Evolutionary conservation across 768 basidiomycete species (phyloP).

Genomic region (Mycena galericulata): DNA sequence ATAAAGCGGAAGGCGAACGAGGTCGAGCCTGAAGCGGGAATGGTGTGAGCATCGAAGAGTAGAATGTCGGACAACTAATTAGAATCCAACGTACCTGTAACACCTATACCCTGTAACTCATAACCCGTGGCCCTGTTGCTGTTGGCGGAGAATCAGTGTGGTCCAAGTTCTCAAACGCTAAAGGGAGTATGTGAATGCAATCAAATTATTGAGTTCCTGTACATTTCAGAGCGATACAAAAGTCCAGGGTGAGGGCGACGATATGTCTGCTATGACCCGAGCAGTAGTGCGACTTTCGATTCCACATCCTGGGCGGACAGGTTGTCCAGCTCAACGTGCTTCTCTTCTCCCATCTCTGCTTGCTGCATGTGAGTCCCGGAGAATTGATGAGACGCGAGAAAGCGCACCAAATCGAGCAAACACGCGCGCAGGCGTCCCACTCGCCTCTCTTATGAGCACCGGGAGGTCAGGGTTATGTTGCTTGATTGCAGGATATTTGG

Average conservation of each 20-base stretch:
- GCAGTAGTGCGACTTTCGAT: constrained; percentile 73
- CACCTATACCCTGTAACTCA: neutral
- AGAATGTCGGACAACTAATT: neutral
- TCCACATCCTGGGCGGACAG: constrained; percentile 80
- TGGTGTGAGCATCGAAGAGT: constrained; percentile 19
- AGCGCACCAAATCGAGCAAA: constrained; percentile 89
- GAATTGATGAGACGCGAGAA: constrained; percentile 29
- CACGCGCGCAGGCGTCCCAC: constrained; percentile 81
- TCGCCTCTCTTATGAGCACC: constrained; percentile 83
- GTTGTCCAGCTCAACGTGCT: constrained; percentile 83
- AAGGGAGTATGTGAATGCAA: constrained; percentile 19
- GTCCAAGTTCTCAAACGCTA: neutral
- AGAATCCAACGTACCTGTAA: constrained; percentile 1
- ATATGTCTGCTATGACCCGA: constrained; percentile 53
- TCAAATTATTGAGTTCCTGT: constrained; percentile 32
- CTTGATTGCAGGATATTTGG: constrained; percentile 81
- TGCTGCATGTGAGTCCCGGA: constrained; percentile 12
- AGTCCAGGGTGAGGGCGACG: constrained; percentile 21
- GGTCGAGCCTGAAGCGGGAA: constrained; percentile 32
- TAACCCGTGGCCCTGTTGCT: neutral
- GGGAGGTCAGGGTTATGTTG: constrained; percentile 90
- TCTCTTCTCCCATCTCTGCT: constrained; percentile 84
- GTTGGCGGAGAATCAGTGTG: neutral
- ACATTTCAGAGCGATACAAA: constrained; percentile 34
- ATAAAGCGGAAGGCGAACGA: constrained; percentile 35